These are phyloP conservation scores for Talaromyces proteolyticus DNA, from an alignment of 495 filamentous ascomycete species.

Conservation along the genomic window DNA sequence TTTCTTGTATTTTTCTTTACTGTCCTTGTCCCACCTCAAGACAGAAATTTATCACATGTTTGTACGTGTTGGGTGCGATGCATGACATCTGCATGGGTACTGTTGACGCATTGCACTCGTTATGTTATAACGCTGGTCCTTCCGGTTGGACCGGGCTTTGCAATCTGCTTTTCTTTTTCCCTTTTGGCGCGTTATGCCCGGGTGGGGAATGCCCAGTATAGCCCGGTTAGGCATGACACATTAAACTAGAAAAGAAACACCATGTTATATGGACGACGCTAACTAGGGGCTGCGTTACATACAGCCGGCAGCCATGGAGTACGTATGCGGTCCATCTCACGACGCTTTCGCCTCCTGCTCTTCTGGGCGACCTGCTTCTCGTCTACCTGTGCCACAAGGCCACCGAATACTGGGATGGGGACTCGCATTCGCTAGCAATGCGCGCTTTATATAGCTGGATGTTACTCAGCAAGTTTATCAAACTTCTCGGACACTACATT, in stretches of 20 bases:
- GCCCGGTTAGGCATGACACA: not conserved
- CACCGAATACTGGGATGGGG: conserved; percentile 34
- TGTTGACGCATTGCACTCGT: not conserved
- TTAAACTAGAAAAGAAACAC: not conserved
- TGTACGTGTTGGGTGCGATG: not conserved
- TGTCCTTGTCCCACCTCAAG: not conserved
- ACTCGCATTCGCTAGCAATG: conserved; percentile 39
- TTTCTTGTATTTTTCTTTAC: not conserved
- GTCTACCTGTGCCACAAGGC: conserved; percentile 47
- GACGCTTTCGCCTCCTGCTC: conserved; percentile 65
- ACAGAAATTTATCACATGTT: not conserved
- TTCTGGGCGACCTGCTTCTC: conserved; percentile 58
- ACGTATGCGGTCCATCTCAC: conserved; percentile 71
- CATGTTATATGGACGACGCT: conserved; percentile 12
- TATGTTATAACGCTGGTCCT: not conserved
- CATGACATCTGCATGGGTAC: not conserved
- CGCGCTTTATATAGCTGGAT: conserved; percentile 49
- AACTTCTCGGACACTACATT: conserved; percentile 67
- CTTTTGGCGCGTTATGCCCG: not conserved
- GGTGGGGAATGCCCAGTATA: not conserved
- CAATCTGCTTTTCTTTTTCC: not conserved
- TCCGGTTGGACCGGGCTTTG: not conserved
- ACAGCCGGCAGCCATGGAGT: conserved; percentile 67
- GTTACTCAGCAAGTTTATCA: conserved; percentile 72
- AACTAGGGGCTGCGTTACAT: conserved; percentile 11